phyloP scores from a whole-genome alignment of 371 early-diverging fungal genomes.

The Mucor circinelloides region DNA sequence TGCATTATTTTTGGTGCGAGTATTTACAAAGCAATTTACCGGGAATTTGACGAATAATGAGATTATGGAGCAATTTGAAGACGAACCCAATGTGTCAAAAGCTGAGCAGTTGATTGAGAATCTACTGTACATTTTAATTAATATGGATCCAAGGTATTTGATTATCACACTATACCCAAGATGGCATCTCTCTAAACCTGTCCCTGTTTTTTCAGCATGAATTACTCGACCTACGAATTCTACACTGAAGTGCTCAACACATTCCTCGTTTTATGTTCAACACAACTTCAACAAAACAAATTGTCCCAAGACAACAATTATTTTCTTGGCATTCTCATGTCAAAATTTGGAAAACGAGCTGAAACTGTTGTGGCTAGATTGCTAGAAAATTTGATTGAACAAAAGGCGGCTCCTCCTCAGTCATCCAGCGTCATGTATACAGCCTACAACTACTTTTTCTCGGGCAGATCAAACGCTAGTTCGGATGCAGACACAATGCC shows the following conservation, averaged over 20 bases:
- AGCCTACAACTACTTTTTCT: conserved; percentile 74
- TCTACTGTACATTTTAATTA: conserved; percentile 59
- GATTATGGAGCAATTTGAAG: conserved; percentile 66
- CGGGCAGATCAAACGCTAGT: conserved; percentile 41
- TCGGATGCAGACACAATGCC: conserved; percentile 53
- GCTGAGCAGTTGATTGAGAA: conserved; percentile 65
- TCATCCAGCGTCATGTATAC: conserved; percentile 68
- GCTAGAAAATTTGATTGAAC: conserved; percentile 65
- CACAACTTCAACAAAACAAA: conserved; percentile 59
- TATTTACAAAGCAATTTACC: conserved; percentile 71
- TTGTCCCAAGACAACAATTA: conserved; percentile 51
- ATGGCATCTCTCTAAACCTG: not conserved
- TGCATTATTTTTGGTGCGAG: conserved; percentile 66
- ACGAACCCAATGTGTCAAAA: conserved; percentile 15
- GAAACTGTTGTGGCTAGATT: conserved; percentile 60
- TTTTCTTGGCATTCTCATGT: conserved; percentile 63
- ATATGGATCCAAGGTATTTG: conserved; percentile 63
- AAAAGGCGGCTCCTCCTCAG: conserved; percentile 58
- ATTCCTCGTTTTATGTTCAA: conserved; percentile 64
- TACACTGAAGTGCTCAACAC: conserved; percentile 71
- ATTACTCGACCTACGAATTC: conserved; percentile 66
- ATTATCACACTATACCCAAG: not conserved
- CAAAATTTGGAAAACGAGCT: conserved; percentile 61
- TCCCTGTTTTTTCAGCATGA: conserved; percentile 37
- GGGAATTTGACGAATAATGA: conserved; percentile 60